Base-by-base conservation (phyloP, 1,284 basidiomycete species). In the Cystobasidium sp. region DNA sequence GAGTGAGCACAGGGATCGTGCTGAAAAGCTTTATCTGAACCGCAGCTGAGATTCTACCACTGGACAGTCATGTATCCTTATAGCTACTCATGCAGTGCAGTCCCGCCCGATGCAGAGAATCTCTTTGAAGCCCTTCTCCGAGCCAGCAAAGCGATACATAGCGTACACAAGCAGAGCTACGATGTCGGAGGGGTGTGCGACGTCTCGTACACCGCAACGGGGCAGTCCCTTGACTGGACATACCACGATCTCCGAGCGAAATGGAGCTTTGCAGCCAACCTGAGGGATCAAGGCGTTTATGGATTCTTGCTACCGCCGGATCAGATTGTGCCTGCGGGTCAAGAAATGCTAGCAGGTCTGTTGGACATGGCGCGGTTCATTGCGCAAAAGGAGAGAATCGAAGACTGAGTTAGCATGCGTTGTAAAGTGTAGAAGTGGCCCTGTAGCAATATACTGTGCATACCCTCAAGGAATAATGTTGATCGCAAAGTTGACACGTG, bases 211-310 rank as follows among this genome's bases (percentile, higher is more conserved):
- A 86, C 85, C 51, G 88, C 87, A 3, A 88, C 88, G 0, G 92
- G 91, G 3, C 92, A 93, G 77, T 86, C 89, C 53, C 84, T 91
- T 37, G 90, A 92, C 78, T 93, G 88, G 86, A 87, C 89, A 82
- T 92, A 92, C 81, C 86, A 85, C 47, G 83, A 84, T 6, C 85
- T 84, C 4, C 85, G 87, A 41, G 86, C 92, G 77, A 89, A 91
- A 77, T 93, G 89, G 84, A 86, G 88, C 1, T 95, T 90, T 81
- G 88, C 88, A 1, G 86, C 88, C 8, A 91, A 93, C 81, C 81
- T 95, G 71, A 83, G 92, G 61, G 92, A 94, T 83, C 92, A 90
- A 0, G 92, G 91, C 12, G 91, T 90, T 1, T 92, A 91, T 79
- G 92, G 91, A 43, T 94, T 92, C 83, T 83, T 90, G 10, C 83